Evolutionary conservation across 2,329 filamentous ascomycete genomes (phyloP).

Genomic region (Hypoxylon sp.): DNA sequence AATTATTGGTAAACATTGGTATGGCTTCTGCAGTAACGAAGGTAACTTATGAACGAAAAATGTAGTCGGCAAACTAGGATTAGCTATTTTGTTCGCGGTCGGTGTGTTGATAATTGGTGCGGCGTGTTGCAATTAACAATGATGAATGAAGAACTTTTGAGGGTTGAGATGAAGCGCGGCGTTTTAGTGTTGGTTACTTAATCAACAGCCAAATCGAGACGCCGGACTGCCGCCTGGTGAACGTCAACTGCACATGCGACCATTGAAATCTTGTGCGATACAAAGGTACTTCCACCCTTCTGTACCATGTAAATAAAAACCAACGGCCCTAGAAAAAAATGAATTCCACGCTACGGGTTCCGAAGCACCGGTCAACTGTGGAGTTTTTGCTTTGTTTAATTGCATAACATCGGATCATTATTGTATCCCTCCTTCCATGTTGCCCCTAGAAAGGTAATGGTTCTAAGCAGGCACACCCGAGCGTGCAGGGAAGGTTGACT

Average conservation of each 20-base stretch:
- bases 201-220: slow-evolving; percentile 23
- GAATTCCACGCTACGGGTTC: slow-evolving; percentile 30
- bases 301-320: slow-evolving; percentile 6
- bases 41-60: slow-evolving; percentile 13
- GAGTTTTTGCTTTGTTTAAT: too few species aligned
- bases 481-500: too few species aligned
- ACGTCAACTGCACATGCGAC: slow-evolving; percentile 27
- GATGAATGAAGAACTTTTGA: slow-evolving; percentile 44
- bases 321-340: slow-evolving; percentile 21
- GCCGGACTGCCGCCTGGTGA: slow-evolving; percentile 19
- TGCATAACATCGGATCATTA: too few species aligned
- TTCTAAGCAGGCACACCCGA: too few species aligned
- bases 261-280: slow-evolving; percentile 2
- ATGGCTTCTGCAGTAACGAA: slow-evolving; percentile 19
- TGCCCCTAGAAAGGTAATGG: too few species aligned
- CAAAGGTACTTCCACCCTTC: not conserved
- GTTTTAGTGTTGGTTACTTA: slow-evolving; percentile 45
- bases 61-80: slow-evolving; percentile 2
- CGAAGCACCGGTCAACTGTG: slow-evolving; percentile 29
- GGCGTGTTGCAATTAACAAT: slow-evolving; percentile 23
- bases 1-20: slow-evolving; percentile 29
- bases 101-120: slow-evolving; percentile 9
- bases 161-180: slow-evolving; percentile 41
- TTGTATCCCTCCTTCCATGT: too few species aligned
- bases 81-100: not conserved